phyloP scores from a whole-genome alignment of 371 early-diverging fungal species.

The Mucor circinelloides region DNA sequence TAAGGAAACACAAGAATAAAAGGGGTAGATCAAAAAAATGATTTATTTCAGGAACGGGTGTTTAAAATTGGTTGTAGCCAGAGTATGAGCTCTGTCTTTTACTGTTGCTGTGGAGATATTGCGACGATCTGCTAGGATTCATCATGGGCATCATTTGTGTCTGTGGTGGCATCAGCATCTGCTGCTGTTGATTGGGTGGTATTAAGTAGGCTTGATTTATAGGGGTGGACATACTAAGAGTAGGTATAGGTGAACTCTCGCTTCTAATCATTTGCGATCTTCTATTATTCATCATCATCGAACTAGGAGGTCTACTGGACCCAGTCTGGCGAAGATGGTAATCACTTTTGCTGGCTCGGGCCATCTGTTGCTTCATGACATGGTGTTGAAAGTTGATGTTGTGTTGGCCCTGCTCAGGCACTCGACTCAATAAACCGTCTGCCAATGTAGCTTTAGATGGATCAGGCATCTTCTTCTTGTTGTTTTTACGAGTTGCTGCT shows the following conservation, averaged over 20 bases:
- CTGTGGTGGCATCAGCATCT: slow-evolving; percentile 9
- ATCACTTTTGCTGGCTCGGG: slow-evolving; percentile 32
- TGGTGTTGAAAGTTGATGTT: slow-evolving; percentile 47
- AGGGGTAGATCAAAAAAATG: neutral
- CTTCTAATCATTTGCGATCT: slow-evolving; percentile 9
- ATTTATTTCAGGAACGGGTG: slow-evolving; percentile 3
- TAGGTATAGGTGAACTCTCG: slow-evolving; percentile 25
- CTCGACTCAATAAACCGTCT: slow-evolving; percentile 36
- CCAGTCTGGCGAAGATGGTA: slow-evolving; percentile 14
- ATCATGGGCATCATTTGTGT: slow-evolving; percentile 12
- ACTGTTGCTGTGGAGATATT: slow-evolving; percentile 3
- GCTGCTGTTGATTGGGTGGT: slow-evolving; percentile 18
- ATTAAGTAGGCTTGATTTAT: slow-evolving; percentile 16
- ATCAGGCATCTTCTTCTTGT: slow-evolving; percentile 34
- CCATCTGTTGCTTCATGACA: slow-evolving; percentile 16
- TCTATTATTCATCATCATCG: slow-evolving; percentile 15
- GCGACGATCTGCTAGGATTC: slow-evolving; percentile 14
- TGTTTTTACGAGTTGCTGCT: slow-evolving; percentile 23
- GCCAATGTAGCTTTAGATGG: slow-evolving; percentile 39
- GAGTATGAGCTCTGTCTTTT: slow-evolving; percentile 13
- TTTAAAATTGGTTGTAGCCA: slow-evolving; percentile 5
- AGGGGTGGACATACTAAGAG: slow-evolving; percentile 23
- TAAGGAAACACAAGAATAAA: neutral
- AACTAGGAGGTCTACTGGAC: slow-evolving; percentile 7
- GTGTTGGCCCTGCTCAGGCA: slow-evolving; percentile 33